Conservation (phyloP, 2,329 filamentous ascomycete genomes). For the Uncinocarpus reesii region DNA sequence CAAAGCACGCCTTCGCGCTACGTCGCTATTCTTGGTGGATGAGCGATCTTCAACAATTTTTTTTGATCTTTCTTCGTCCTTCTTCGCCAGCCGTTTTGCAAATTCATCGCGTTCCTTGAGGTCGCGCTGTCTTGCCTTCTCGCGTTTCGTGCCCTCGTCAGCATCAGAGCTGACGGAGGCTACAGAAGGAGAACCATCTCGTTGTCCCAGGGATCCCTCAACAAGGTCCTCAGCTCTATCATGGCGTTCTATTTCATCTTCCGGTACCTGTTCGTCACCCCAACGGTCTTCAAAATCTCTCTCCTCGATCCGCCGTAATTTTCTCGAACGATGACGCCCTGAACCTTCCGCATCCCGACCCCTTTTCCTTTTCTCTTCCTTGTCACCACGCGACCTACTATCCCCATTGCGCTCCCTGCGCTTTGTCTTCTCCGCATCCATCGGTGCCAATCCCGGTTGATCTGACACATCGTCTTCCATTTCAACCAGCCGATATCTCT, state of each 20-base stretch:
- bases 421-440: constrained; percentile 25
- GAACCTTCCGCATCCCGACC: constrained; percentile 33
- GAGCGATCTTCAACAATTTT: constrained; percentile 54
- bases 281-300: constrained; percentile 65
- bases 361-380: constrained; percentile 26
- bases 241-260: constrained; percentile 30
- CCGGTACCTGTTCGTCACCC: constrained; percentile 59
- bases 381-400: constrained; percentile 12
- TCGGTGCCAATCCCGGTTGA: constrained; percentile 24
- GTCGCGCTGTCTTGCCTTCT: constrained; percentile 54
- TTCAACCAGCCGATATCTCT: constrained; percentile 45
- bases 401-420: constrained; percentile 14
- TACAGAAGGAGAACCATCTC: not conserved
- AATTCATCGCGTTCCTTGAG: constrained; percentile 69
- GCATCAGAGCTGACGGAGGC: constrained; percentile 39
- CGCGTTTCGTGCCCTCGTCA: constrained; percentile 51
- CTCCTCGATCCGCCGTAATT: constrained; percentile 41
- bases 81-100: constrained; percentile 61
- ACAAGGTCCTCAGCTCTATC: constrained; percentile 49
- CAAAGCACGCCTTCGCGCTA: constrained; percentile 51
- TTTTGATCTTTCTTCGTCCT: constrained; percentile 60
- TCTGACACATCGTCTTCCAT: constrained; percentile 41
- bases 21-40: constrained; percentile 46
- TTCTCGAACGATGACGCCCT: constrained; percentile 40
- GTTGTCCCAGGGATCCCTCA: not conserved